Evolutionary conservation across 2,329 filamentous ascomycete species (phyloP), one percentile per base, ranked within the genome.

Genomic region (Fusarium austroafricanum): DNA sequence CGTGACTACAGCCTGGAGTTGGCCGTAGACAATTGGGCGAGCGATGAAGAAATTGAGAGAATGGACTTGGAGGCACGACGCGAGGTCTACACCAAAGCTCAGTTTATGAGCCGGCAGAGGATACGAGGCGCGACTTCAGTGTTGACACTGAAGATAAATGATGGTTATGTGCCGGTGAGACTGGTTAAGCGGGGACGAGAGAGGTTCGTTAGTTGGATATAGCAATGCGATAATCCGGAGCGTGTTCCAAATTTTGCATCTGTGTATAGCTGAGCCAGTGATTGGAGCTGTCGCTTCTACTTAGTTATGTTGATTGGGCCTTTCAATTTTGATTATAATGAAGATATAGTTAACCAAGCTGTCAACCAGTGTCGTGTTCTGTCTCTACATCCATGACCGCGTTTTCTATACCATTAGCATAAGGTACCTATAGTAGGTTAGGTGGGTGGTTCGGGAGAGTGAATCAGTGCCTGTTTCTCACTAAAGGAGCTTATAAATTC

Each of bases 141-240:
- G 57, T 83, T 95, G 62, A 94, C 92, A 61, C 80, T 95, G 69
- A 92, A 93, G 79, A 82, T 95, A 77, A 83, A 88, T 29, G 83
- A 80, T n/a, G 81, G 81, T 8, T 81, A 85, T 55, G 87, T 95
- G 33, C 89, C 90, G 0, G 80, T 95, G 39, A 80, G 91, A 66
- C 78, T 95, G 67, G 89, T 92, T 11, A 87, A 81, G 79, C 87
- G 90, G 69, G 92, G 92, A 0, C 79, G 86, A 67, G 92, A 94
- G 83, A 85, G 85, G 72, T 94, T 94, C 79, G 79, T 86, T 37
- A 73, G 78, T 40, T 79, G 80, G 72, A 31, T 33, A 47, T 58
- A 62, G 26, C 21, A 26, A n/a, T 21, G 15, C 12, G 31, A 42
- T 35, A 14, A 17, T 37, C n/a, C 18, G 31, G 26, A 9, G 28